Percentiles rank a stretch among this genome's conserved stretches.
Conservation (phyloP, 2,329 filamentous ascomycete genomes). For the Phaeophleospora eucalypticola region DNA sequence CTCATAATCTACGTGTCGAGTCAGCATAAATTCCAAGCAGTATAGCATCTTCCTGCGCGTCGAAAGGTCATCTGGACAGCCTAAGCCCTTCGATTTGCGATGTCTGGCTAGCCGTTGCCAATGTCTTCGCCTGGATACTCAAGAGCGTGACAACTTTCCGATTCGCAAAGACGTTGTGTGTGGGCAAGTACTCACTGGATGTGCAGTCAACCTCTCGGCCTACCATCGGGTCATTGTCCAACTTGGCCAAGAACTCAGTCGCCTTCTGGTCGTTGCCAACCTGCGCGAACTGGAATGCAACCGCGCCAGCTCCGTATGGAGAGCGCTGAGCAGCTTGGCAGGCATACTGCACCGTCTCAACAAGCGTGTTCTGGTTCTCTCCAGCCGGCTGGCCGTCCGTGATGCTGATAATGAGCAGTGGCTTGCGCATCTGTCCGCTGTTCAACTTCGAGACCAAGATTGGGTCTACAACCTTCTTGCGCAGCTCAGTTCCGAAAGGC, state of each 20-base stretch:
- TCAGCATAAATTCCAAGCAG: too few species aligned
- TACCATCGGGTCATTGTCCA: constrained; percentile 61
- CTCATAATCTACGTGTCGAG: constrained; percentile 53
- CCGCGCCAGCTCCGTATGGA: constrained; percentile 52
- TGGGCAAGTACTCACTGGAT: constrained; percentile 54
- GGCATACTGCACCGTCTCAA: constrained; percentile 55
- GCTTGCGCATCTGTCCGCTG: constrained; percentile 55
- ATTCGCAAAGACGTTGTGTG: too few species aligned
- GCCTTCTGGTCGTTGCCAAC: constrained; percentile 64
- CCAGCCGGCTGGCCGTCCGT: constrained; percentile 64
- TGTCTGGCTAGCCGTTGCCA: too few species aligned
- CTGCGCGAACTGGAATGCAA: constrained; percentile 65
- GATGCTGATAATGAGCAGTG: constrained; percentile 61
- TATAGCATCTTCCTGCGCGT: too few species aligned
- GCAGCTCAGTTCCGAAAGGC: constrained; percentile 61
- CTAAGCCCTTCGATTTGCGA: too few species aligned
- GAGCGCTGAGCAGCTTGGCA: constrained; percentile 48
- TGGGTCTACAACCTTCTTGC: constrained; percentile 60
- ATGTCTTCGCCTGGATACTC: too few species aligned
- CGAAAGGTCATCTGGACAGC: too few species aligned
- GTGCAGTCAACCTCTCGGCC: constrained; percentile 64
- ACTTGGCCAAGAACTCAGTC: constrained; percentile 58
- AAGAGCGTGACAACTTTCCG: too few species aligned
- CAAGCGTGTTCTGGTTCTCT: constrained; percentile 54
- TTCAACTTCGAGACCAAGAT: constrained; percentile 54